A percentile compares a stretch with the other conserved stretches of the same genome.
These are phyloP conservation scores for Eryngium alpinum DNA, from an alignment of 140 eudicot species.

Conservation along the genomic window DNA sequence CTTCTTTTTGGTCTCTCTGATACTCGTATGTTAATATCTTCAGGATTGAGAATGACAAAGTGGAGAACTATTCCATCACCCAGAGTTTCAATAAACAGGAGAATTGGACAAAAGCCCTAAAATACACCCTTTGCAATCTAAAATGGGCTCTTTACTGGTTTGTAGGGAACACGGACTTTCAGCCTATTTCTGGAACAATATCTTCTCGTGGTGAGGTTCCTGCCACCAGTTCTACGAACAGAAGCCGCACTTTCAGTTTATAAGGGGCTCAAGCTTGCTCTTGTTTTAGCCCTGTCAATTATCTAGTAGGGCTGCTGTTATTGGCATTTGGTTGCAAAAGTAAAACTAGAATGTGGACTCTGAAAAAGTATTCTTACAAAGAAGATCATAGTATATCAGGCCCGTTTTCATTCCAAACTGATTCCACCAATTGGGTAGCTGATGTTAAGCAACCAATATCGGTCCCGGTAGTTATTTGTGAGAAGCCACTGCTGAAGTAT, in stretches of 20 bases:
- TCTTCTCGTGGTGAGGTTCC: constrained; percentile 50
- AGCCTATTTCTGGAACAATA: constrained; percentile 56
- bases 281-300: constrained; percentile 46
- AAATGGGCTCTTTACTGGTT: constrained; percentile 99
- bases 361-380: constrained; percentile 47
- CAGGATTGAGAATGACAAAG: constrained; percentile 89
- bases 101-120: constrained; percentile 95
- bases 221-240: constrained; percentile 38
- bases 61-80: constrained; percentile 72
- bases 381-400: constrained; percentile 68
- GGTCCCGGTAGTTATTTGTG: constrained; percentile 69
- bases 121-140: constrained; percentile 84
- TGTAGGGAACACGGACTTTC: constrained; percentile 83
- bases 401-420: constrained; percentile 79
- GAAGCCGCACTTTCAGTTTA: constrained; percentile 31
- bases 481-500: constrained; percentile 75
- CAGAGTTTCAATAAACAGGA: constrained; percentile 95
- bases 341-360: constrained; percentile 58
- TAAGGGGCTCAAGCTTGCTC: constrained; percentile 61
- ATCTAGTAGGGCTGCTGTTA: constrained; percentile 49
- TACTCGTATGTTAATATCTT: constrained; percentile 5
- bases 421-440: constrained; percentile 89
- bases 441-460: constrained; percentile 72
- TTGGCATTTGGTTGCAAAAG: constrained; percentile 61
- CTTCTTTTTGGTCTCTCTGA: neutral